These are phyloP conservation scores for Hypoxylon intermedium DNA, from an alignment of 495 filamentous ascomycete species.

Conservation along the genomic window DNA sequence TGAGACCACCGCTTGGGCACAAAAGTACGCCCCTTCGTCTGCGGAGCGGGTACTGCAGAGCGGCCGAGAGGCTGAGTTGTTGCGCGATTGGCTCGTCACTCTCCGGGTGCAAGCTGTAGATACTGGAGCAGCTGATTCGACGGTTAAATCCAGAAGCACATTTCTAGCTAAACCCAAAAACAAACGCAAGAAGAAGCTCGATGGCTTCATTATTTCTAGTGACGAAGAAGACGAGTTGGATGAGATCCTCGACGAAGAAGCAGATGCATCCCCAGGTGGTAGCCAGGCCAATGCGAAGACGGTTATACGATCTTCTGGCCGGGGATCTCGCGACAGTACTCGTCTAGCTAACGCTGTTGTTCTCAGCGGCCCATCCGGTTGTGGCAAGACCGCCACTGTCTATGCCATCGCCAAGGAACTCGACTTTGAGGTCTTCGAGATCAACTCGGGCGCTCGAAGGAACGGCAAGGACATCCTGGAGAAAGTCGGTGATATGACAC, in stretches of 20 bases:
- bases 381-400: constrained; percentile 90
- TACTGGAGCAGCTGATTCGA: constrained; percentile 60
- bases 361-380: constrained; percentile 88
- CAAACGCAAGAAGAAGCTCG: constrained; percentile 75
- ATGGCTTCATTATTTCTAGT: constrained; percentile 85
- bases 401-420: constrained; percentile 96
- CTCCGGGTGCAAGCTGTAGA: constrained; percentile 78
- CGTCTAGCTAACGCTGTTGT: constrained; percentile 70
- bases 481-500: constrained; percentile 93
- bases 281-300: constrained; percentile 57
- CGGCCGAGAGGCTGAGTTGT: constrained; percentile 70
- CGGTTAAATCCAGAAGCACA: constrained; percentile 51
- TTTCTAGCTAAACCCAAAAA: constrained; percentile 64
- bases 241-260: constrained; percentile 71
- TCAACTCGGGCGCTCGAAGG: constrained; percentile 81
- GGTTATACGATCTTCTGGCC: constrained; percentile 61
- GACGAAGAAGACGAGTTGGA: constrained; percentile 84
- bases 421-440: constrained; percentile 93
- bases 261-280: constrained; percentile 55
- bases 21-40: constrained; percentile 82
- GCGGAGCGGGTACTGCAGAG: constrained; percentile 78
- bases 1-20: constrained; percentile 75
- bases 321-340: constrained; percentile 51
- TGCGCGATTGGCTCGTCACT: constrained; percentile 84
- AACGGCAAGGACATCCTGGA: constrained; percentile 91